Percentiles rank a stretch among this genome's conserved stretches.
These are phyloP conservation scores for Diaporthe sp. DNA, from an alignment of 2,329 filamentous ascomycete species.

Conservation along the genomic window DNA sequence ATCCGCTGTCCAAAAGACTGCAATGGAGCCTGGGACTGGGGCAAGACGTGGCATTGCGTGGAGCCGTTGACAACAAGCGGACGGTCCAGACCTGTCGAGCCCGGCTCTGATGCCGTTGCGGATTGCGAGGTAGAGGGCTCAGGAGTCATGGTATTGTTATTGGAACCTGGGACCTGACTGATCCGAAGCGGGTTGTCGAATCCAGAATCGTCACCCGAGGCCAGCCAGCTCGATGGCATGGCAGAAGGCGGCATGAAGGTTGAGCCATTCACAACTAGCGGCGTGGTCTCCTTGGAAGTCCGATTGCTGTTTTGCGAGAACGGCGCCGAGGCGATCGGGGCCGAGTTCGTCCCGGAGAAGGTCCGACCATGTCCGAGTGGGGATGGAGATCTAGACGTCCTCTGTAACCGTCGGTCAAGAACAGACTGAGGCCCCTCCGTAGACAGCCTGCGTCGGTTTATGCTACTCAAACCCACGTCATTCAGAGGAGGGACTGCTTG, in stretches of 20 bases:
- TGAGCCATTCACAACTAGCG: conserved; percentile 56
- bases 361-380: conserved; percentile 62
- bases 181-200: conserved; percentile 53
- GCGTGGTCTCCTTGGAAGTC: conserved; percentile 44
- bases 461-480: conserved; percentile 54
- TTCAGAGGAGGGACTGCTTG: conserved; percentile 58
- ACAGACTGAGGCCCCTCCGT: conserved; percentile 65
- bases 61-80: conserved; percentile 66
- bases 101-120: conserved; percentile 38
- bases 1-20: conserved; percentile 47
- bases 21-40: conserved; percentile 34
- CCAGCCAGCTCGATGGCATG: conserved; percentile 42
- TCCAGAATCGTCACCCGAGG: conserved; percentile 42
- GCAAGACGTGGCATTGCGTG: conserved; percentile 34
- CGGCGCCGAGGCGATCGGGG: conserved; percentile 51
- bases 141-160: conserved; percentile 34
- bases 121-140: conserved; percentile 39
- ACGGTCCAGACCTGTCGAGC: conserved; percentile 48
- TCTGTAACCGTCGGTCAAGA: conserved; percentile 62
- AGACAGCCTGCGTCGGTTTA: conserved; percentile 58
- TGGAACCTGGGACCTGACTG: conserved; percentile 44
- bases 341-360: conserved; percentile 53
- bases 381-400: conserved; percentile 66
- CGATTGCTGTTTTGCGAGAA: conserved; percentile 50
- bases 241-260: conserved; percentile 43